Evolutionary conservation across 2,329 filamentous ascomycete genomes (phyloP), one percentile per base, ranked within the genome.

Genomic region (Aspergillus sojae): DNA sequence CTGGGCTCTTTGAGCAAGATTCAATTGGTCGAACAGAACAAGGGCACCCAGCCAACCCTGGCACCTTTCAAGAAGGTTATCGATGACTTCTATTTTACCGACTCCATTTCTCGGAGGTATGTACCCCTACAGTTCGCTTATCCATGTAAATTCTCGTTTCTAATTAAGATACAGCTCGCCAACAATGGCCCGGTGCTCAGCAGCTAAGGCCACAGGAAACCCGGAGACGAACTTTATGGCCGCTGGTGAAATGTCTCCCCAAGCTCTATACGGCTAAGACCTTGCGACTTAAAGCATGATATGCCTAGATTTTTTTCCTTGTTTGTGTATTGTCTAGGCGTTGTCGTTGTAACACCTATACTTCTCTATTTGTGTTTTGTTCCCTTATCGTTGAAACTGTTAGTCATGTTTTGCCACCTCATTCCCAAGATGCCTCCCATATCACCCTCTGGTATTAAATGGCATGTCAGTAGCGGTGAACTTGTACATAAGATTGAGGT

Each of bases 51-150:
- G 80, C 74, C 85, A n/a, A 90, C 84, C 46, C 89, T 88, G n/a
- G 81, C 85, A 71, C 88, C 91, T 34, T 85, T 99, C 74, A 92
- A 89, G 84, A 92, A 91, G 81, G 88, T 91, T 62, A 92, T 99
- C 72, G 89, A 97, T 74, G 92, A 99, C 84, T 99, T 99, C 80
- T 99, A 94, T 84, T 97, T 98, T 81, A 99, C 95, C 79, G 94
- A 99, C 81, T 89, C 90, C 63, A 97, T 99, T 79, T 96, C 94
- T 45, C 90, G 95, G 86, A 97, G 93, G 93, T 95, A 83, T 79
- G 88, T 83, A 53, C 39, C 5, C 23, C 43, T 30, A 9, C 23
- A 10, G 26, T 36, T 9, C 4, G 4, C 19, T 19, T 21, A 19
- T 26, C 32, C 34, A 19, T 52, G n/a, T 50, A 39, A 34, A 32